Evolutionary conservation across 768 basidiomycete species (phyloP), one percentile per base, ranked within the genome.

Genomic region (Kwoniella heveanensis): DNA sequence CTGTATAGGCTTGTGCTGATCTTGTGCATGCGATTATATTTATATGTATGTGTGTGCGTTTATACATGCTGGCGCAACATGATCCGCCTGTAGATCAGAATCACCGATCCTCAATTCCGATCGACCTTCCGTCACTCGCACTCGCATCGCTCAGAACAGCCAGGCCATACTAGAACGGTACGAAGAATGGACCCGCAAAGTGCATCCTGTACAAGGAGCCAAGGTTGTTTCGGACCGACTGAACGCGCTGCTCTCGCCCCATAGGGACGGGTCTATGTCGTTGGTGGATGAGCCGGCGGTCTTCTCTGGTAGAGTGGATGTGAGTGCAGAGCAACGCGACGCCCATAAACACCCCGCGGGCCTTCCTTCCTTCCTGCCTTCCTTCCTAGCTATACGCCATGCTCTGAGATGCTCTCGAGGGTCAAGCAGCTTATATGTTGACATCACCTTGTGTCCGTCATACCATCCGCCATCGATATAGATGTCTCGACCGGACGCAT

Each of bases 401-500:
- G n/a, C n/a, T n/a, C n/a, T n/a, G n/a, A n/a, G n/a, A n/a, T n/a
- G n/a, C n/a, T n/a, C n/a, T n/a, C n/a, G n/a, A n/a, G n/a, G n/a
- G n/a, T n/a, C n/a, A n/a, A n/a, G n/a, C n/a, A n/a, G n/a, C n/a
- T n/a, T n/a, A n/a, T n/a, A n/a, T n/a, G n/a, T n/a, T n/a, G n/a
- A n/a, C n/a, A n/a, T n/a, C n/a, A n/a, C n/a, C n/a, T n/a, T n/a
- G n/a, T n/a, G n/a, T n/a, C n/a, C n/a, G n/a, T n/a, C n/a, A n/a
- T n/a, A n/a, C n/a, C n/a, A n/a, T n/a, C n/a, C n/a, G n/a, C n/a
- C 0, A 5, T 12, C 19, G 21, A 54, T 54, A 15, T 36, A 64
- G 63, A 58, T 64, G 63, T 48, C 63, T 13, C 50, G 63, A 36
- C 56, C 50, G 7, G 63, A 64, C 19, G 56, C 56, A 8, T 47